Evolutionary conservation across 305 asterid species (phyloP).

Genomic region (Solanum chacoense): DNA sequence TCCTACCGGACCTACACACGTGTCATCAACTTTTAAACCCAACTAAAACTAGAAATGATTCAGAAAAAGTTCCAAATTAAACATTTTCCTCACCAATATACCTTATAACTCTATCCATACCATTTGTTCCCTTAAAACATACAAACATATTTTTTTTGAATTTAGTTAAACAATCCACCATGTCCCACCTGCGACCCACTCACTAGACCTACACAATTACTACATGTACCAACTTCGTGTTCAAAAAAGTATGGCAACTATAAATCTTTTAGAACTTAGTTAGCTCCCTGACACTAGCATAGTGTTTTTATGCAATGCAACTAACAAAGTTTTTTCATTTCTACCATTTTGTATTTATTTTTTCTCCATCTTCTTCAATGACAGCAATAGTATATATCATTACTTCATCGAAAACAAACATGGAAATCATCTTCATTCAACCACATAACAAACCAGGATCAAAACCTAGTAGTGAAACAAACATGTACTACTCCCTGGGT

Average conservation of each 20-base stretch:
- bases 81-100: background rate
- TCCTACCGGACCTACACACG: background rate
- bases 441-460: background rate
- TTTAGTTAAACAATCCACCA: background rate
- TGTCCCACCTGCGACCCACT: background rate
- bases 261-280: background rate
- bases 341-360: background rate
- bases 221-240: background rate
- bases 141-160: background rate
- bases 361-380: background rate
- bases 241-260: background rate
- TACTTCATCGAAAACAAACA: background rate
- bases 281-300: background rate
- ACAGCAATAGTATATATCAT: background rate
- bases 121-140: background rate
- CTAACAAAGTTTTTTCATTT: background rate
- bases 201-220: background rate
- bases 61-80: background rate
- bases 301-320: background rate
- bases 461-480: background rate
- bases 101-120: background rate
- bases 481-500: background rate
- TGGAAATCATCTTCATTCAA: background rate
- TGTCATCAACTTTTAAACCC: background rate
- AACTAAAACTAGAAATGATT: background rate